Evolutionary conservation across 2,329 filamentous ascomycete genomes (phyloP).

Genomic region (Coniochaeta sp.): DNA sequence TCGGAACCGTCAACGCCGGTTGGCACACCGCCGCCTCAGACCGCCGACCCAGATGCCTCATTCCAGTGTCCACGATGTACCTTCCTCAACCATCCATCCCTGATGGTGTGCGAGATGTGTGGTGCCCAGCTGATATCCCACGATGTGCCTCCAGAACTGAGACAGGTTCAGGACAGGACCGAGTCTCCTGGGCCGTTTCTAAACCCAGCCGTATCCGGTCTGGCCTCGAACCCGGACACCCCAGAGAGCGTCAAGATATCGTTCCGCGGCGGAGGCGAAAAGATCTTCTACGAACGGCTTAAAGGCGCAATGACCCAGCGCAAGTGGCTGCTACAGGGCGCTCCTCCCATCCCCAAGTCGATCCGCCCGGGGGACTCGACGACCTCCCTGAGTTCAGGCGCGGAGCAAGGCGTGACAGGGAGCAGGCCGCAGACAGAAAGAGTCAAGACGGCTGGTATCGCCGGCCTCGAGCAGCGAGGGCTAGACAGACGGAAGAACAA

Average conservation of each 20-base stretch:
- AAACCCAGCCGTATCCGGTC: conserved; percentile 20
- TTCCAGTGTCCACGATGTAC: conserved; percentile 82
- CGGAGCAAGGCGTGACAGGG: not conserved
- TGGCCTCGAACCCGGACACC: conserved; percentile 39
- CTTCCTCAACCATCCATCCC: conserved; percentile 84
- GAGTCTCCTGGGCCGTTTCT: conserved; percentile 75
- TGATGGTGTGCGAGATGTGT: conserved; percentile 85
- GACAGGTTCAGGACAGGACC: conserved; percentile 39
- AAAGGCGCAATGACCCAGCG: conserved; percentile 84
- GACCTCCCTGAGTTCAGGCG: conserved; percentile 18
- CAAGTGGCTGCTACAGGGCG: conserved; percentile 89
- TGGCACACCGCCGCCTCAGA: conserved; percentile 5
- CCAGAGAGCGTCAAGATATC: conserved; percentile 82
- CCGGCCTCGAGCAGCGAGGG: conserved; percentile 80
- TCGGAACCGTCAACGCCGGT: conserved; percentile 4
- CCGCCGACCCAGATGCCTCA: conserved; percentile 27
- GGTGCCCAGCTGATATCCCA: conserved; percentile 63
- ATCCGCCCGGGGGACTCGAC: conserved; percentile 29
- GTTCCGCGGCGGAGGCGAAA: conserved; percentile 82
- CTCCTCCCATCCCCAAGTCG: conserved; percentile 74
- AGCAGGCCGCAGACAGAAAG: conserved; percentile 16
- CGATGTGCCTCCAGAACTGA: conserved; percentile 30
- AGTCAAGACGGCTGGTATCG: conserved; percentile 73
- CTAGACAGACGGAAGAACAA: conserved; percentile 86
- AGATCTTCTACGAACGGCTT: conserved; percentile 81